phyloP scores from a whole-genome alignment of 2,329 filamentous ascomycete genomes.

The Epicoccum sorghinum region DNA sequence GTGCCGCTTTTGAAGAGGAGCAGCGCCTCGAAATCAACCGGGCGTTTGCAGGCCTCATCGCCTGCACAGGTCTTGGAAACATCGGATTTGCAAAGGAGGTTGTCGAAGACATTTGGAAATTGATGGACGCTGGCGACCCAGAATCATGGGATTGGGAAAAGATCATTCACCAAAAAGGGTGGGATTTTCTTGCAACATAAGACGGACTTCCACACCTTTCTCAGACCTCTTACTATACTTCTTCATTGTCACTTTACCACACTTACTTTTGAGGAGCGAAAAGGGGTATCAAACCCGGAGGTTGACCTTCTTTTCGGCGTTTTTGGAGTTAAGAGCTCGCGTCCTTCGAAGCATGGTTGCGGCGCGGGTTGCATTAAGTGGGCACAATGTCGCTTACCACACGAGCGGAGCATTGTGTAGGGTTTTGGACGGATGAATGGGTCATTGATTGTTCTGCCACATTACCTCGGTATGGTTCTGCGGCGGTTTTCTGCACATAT shows the following conservation, averaged over 20 bases:
- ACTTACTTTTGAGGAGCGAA: constrained; percentile 6
- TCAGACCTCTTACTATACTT: constrained; percentile 9
- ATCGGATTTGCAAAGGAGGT: constrained; percentile 62
- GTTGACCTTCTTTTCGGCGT: not conserved
- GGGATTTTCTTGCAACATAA: constrained; percentile 66
- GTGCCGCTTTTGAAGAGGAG: constrained; percentile 61
- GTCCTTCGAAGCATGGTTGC: constrained; percentile 9
- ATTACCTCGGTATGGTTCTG: constrained; percentile 17
- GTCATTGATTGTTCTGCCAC: constrained; percentile 4
- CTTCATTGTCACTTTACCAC: constrained; percentile 16
- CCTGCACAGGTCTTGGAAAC: constrained; percentile 64
- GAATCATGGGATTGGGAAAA: constrained; percentile 69
- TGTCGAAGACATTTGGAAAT: constrained; percentile 63
- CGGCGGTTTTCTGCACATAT: constrained; percentile 5
- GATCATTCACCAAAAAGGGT: constrained; percentile 63
- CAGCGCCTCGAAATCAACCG: constrained; percentile 62
- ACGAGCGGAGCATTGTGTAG: constrained; percentile 19
- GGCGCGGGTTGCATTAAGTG: constrained; percentile 26
- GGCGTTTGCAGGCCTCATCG: constrained; percentile 61
- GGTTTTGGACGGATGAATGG: constrained; percentile 13
- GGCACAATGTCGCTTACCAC: constrained; percentile 19
- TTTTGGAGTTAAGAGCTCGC: constrained; percentile 9
- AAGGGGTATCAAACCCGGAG: constrained; percentile 8
- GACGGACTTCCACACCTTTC: constrained; percentile 2
- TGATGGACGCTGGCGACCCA: constrained; percentile 63